Base-by-base conservation (phyloP, 495 filamentous ascomycete species). In the Parmelia sp. region DNA sequence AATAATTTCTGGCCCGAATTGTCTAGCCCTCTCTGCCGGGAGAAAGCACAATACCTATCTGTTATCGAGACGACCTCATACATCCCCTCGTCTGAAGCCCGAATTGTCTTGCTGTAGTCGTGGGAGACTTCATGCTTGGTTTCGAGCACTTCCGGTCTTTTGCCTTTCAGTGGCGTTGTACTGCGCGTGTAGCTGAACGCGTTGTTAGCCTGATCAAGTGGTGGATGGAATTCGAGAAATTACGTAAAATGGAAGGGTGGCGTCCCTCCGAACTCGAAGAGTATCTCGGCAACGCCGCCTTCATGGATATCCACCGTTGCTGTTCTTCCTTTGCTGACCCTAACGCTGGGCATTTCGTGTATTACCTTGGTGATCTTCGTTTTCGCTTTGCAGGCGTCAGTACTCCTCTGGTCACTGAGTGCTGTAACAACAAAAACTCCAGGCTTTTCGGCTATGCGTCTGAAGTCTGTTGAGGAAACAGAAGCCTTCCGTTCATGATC, bases 21-120 rank as follows among this genome's bases (percentile, higher is more conserved):
- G 37, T 74, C 77, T 25, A 81, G 76, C 57, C 74, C 77, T 23
- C 77, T 77, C 66, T 86, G 82, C 60, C 83, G 90, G 35, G 90
- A 88, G 72, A 93, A 92, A 6, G 89, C 83, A 74, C 94, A 98
- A 74, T 83, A 94, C 70, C 84, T 85, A 73, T 98, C 94, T 80
- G 91, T 92, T 74, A 98, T 96, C 9, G 90, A 86, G 60, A 96
- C 88, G 17, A 97, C 95, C 77, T 98, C 94, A 67, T 98, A 98
- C 58, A 90, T 96, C 35, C 94, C 94, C 78, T 97, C 94, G 71
- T 95, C 90, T 51, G 86, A 90, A 19, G 90, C 92, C 71, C 83
- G 83, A 66, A 96, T 83, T 27, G 85, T 86, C 78, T 92, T 90
- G 66, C 78, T 86, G 71, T 90, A 83, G 65, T 91, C 90, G 64